Conservation (phyloP, 805 yeast genomes). For the Novakomyces olei region DNA sequence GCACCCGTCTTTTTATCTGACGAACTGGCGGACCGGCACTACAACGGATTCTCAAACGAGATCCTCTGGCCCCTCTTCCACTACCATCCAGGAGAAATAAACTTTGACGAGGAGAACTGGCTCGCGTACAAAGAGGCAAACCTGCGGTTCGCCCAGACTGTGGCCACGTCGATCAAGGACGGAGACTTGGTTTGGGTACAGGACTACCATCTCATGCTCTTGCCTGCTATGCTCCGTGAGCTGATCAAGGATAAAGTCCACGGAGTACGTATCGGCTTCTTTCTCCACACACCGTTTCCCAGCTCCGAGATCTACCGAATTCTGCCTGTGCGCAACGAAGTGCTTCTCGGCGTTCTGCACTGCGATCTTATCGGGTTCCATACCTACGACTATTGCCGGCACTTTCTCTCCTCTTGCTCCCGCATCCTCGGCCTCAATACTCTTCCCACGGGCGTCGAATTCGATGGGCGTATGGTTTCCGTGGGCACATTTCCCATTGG, state of each 20-base stretch:
- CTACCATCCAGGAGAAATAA: slow-evolving; percentile 98
- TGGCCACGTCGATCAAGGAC: slow-evolving; percentile 47
- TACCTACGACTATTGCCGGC: slow-evolving; percentile 96
- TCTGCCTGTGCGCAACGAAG: slow-evolving; percentile 83
- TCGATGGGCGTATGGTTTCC: slow-evolving; percentile 48
- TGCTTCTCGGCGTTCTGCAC: slow-evolving; percentile 71
- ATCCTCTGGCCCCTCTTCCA: slow-evolving; percentile 96
- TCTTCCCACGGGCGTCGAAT: slow-evolving; percentile 75
- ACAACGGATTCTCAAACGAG: slow-evolving; percentile 86
- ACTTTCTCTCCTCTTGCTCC: slow-evolving; percentile 73
- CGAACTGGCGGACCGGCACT: slow-evolving; percentile 82
- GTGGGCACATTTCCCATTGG: slow-evolving; percentile 99
- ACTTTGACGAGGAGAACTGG: slow-evolving; percentile 94
- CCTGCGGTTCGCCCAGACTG: slow-evolving; percentile 49
- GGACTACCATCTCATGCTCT: slow-evolving; percentile 87
- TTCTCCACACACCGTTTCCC: slow-evolving; percentile 95
- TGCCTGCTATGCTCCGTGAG: slow-evolving; percentile 68
- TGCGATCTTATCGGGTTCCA: slow-evolving; percentile 95
- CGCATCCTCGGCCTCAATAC: slow-evolving; percentile 65
- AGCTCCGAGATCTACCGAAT: slow-evolving; percentile 89
- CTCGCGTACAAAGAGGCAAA: slow-evolving; percentile 92
- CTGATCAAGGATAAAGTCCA: slow-evolving; percentile 26
- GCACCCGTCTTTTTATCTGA: slow-evolving; percentile 76
- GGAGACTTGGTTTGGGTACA: slow-evolving; percentile 93
- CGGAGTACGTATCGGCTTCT: slow-evolving; percentile 69